Percentiles rank a stretch among this genome's conserved stretches.
phyloP scores from a whole-genome alignment of 345 rosid genomes.

The Triadica sebifera region DNA sequence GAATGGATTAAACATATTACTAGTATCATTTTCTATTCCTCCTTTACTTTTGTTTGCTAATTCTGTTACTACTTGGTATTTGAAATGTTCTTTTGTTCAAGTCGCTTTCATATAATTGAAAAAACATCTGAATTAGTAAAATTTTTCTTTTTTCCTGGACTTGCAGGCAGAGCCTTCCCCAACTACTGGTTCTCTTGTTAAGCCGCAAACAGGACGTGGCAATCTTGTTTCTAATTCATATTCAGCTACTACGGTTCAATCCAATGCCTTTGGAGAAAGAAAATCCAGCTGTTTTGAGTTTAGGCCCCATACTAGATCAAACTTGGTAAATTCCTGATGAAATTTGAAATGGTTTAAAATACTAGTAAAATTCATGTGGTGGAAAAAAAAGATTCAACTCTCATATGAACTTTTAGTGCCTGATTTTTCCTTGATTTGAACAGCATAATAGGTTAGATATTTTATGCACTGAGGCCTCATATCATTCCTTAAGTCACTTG shows the following conservation, averaged over 20 bases:
- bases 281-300: constrained; percentile 66
- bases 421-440: neutral
- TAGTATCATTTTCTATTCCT: constrained; percentile 21
- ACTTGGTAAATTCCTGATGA: constrained; percentile 54
- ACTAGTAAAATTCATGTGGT: neutral
- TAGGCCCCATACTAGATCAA: constrained; percentile 61
- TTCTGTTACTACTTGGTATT: neutral
- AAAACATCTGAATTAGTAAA: neutral
- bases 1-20: constrained; percentile 12
- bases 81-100: neutral
- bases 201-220: constrained; percentile 52
- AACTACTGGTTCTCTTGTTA: constrained; percentile 78
- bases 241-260: constrained; percentile 38
- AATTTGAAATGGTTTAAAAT: neutral
- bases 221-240: constrained; percentile 37
- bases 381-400: neutral
- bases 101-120: neutral
- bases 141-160: constrained; percentile 19
- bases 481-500: no score
- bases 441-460: neutral
- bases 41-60: constrained; percentile 4
- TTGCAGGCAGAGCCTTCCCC: constrained; percentile 96
- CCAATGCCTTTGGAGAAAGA: constrained; percentile 45
- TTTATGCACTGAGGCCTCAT: neutral
- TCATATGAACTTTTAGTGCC: neutral